These are phyloP conservation scores for Sclerotiophoma versabilis DNA, from an alignment of 2,329 filamentous ascomycete species.

Conservation along the genomic window DNA sequence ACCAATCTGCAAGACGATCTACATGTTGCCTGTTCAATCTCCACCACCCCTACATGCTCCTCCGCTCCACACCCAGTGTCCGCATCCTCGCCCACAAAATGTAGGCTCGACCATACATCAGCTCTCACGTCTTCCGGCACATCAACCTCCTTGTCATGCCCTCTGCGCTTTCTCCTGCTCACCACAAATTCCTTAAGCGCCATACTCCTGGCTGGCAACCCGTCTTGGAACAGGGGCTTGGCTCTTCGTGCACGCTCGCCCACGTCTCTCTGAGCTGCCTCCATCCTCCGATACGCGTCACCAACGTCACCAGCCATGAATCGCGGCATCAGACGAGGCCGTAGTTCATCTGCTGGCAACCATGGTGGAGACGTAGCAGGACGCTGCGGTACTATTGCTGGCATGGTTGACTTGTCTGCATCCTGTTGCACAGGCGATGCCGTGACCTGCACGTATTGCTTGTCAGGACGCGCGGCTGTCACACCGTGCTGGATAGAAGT, in stretches of 20 bases:
- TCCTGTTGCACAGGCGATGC: not conserved
- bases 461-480: not conserved
- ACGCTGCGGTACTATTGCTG: not conserved
- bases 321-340: not conserved
- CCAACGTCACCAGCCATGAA: constrained; percentile 7
- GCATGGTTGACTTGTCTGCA: not conserved
- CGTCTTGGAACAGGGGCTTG: not conserved
- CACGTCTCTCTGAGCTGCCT: constrained; percentile 3
- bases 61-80: not conserved
- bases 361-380: not conserved
- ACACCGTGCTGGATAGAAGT: not conserved
- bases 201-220: not conserved
- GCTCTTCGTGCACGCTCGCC: not conserved
- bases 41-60: not conserved
- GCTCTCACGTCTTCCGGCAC: not conserved
- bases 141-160: not conserved
- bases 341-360: not conserved
- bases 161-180: not conserved
- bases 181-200: constrained; percentile 9
- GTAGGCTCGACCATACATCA: not conserved
- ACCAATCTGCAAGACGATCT: constrained; percentile 1
- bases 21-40: not conserved
- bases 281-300: constrained; percentile 9
- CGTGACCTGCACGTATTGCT: not conserved
- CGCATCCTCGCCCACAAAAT: not conserved